These are phyloP conservation scores for Chaetomium globosum DNA, from an alignment of 2,329 filamentous ascomycete genomes.

Conservation along the genomic window DNA sequence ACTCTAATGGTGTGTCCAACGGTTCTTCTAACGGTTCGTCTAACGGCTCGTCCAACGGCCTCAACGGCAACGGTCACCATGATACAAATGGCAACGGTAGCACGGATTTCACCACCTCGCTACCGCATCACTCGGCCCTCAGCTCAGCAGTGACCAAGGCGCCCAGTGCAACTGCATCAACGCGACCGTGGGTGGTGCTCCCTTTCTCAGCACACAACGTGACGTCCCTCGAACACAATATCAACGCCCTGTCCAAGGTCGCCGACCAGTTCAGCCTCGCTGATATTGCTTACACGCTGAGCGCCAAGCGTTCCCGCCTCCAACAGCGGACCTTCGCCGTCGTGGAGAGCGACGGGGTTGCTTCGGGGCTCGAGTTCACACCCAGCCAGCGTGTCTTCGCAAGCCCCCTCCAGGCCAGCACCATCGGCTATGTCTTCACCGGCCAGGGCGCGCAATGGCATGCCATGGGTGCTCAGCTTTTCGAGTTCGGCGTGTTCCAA, in stretches of 20 bases:
- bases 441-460: conserved; percentile 41
- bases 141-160: background rate
- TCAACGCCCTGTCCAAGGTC: background rate
- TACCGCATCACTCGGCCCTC: background rate
- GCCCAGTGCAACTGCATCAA: background rate
- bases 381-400: background rate
- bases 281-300: conserved; percentile 19
- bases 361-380: background rate
- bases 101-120: background rate
- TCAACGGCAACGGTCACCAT: background rate
- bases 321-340: background rate
- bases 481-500: conserved; percentile 18
- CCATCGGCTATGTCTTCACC: background rate
- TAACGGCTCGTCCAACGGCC: background rate
- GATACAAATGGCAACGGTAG: background rate
- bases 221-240: background rate
- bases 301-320: conserved; percentile 41
- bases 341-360: background rate
- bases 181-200: background rate
- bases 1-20: background rate
- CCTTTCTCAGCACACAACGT: background rate
- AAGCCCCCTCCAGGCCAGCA: background rate
- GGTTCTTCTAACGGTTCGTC: background rate
- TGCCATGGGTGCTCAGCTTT: conserved; percentile 37
- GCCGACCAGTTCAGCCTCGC: background rate